These are phyloP conservation scores for Eruca vesicaria DNA, from an alignment of 441 rosid species.

Conservation along the genomic window DNA sequence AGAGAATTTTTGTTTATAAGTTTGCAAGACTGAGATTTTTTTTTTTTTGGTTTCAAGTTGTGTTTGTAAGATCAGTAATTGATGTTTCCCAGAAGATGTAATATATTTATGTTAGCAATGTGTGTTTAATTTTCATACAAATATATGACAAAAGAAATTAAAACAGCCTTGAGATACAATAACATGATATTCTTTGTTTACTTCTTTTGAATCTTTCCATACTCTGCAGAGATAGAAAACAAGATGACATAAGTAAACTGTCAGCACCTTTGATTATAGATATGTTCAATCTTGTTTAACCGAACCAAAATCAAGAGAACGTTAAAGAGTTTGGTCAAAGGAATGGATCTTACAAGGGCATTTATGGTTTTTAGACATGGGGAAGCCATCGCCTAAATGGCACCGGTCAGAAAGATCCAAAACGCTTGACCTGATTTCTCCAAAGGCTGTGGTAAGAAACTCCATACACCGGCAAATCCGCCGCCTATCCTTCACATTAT, in stretches of 20 bases:
- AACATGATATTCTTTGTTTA: background rate
- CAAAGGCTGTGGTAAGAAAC: background rate
- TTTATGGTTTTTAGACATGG: conserved; percentile 8
- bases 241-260: no score
- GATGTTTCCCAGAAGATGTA: conserved; percentile 13
- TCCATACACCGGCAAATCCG: conserved; percentile 28
- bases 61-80: conserved; percentile 4
- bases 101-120: background rate
- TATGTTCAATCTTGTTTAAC: background rate
- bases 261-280: background rate
- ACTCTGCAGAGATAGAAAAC: background rate
- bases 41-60: background rate
- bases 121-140: background rate
- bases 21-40: conserved; percentile 1
- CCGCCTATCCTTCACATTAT: conserved; percentile 1
- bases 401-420: conserved; percentile 25
- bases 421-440: background rate
- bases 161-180: background rate
- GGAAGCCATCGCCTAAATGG: conserved; percentile 18
- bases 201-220: background rate
- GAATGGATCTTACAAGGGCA: conserved; percentile 12
- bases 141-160: background rate
- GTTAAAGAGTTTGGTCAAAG: background rate
- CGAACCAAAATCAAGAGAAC: background rate
- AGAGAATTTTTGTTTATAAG: background rate